phyloP scores from a whole-genome alignment of 139 green algal genomes.

The Picochlorum sp. region DNA sequence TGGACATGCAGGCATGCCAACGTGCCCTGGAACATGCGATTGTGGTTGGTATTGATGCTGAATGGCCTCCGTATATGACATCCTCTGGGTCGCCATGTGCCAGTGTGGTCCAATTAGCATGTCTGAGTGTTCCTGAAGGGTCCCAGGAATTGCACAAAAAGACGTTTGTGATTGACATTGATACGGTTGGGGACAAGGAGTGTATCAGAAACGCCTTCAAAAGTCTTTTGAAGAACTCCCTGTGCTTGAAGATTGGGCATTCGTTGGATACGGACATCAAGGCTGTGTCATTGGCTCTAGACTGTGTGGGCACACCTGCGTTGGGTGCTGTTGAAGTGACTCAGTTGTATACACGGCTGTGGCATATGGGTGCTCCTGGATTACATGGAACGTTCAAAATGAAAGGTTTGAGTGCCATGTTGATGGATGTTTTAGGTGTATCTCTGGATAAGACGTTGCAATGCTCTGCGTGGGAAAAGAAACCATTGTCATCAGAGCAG shows the following conservation, averaged over 20 bases:
- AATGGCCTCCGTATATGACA: slow-evolving; percentile 26
- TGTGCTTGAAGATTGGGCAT: background rate
- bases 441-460: slow-evolving; percentile 45
- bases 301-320: slow-evolving; percentile 12
- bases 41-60: slow-evolving; percentile 20
- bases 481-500: slow-evolving; percentile 23
- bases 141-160: background rate
- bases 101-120: slow-evolving; percentile 25
- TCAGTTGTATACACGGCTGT: background rate
- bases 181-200: background rate
- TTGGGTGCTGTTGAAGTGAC: slow-evolving; percentile 1
- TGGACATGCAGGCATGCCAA: background rate
- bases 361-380: background rate
- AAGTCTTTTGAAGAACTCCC: background rate
- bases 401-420: slow-evolving; percentile 28
- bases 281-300: slow-evolving; percentile 10
- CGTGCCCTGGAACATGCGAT: slow-evolving; percentile 3
- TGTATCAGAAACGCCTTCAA: slow-evolving; percentile 1
- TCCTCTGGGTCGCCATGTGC: slow-evolving; percentile 1
- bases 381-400: background rate
- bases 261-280: background rate
- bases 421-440: slow-evolving; percentile 25
- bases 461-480: slow-evolving; percentile 33
- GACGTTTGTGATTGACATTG: background rate
- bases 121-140: background rate